Base-by-base conservation (phyloP, 2,329 filamentous ascomycete genomes). In the Monascus ruber region DNA sequence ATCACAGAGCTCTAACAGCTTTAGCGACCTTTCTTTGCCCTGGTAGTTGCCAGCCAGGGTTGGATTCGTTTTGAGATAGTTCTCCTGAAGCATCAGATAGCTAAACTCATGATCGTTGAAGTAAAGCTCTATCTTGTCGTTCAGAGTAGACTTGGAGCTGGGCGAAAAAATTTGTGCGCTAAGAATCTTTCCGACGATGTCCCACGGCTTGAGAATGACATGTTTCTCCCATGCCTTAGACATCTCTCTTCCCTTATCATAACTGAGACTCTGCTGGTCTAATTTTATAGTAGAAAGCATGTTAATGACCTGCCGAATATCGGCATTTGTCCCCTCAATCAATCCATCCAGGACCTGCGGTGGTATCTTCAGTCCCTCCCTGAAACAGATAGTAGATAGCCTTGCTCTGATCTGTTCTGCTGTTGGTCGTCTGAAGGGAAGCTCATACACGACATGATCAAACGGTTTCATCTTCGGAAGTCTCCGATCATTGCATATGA, bases 81-180 rank as follows among this genome's bases (percentile, higher is more conserved):
- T 98, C 62, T 98, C 93, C 59, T 98, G 91, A 35, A 98, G 79
- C 91, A 98, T 96, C 38, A 98, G 71, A 55, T 81, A 91, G 54
- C 87, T 95, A 65, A 96, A 94, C 53, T 98, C 91, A 56, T 98
- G 91, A 53, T 98, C 91, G 60, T 98, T 96, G 71, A 98, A 98
- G 62, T 98, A 98, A 1, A 98, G 77, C 64, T 98, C 89, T 46
- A 93, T 91, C 71, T 98, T 98, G 62, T 98, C 89, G 58, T 96
- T 96, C 29, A 98, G 69, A 0, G 86, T 94, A 3, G 85, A 71
- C 49, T 85, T 93, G 64, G 86, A 93, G 36, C 80, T 78, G 4
- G 80, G 74, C 24, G 84, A 74, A 63, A 96, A 98, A 63, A 95
- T 77, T 31, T 86, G 85, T 4, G 86, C 81, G 25, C 77, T 85